These are phyloP conservation scores for Pythium utonaiense DNA, from an alignment of 352 stramenopile species.

Conservation along the genomic window DNA sequence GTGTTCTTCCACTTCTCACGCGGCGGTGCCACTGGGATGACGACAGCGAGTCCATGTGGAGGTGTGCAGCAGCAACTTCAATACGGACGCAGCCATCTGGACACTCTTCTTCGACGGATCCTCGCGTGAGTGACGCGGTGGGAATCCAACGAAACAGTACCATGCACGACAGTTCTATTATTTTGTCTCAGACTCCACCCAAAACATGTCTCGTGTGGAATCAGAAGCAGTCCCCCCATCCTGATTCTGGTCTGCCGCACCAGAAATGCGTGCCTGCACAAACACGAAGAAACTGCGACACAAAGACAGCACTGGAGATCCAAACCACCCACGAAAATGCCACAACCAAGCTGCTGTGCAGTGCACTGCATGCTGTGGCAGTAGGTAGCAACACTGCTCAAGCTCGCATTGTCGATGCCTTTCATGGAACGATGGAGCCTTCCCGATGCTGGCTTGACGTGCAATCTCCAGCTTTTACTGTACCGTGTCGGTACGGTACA, in stretches of 20 bases:
- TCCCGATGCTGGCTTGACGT: too few species aligned
- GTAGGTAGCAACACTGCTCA: too few species aligned
- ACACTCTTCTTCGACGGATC: neutral
- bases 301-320: too few species aligned
- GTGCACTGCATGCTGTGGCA: too few species aligned
- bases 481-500: too few species aligned
- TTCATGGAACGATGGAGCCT: too few species aligned
- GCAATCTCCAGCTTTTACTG: too few species aligned
- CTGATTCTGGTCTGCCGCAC: neutral
- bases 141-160: neutral
- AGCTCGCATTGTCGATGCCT: too few species aligned
- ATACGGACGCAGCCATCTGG: neutral
- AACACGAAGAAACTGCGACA: too few species aligned
- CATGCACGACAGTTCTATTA: neutral
- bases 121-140: neutral
- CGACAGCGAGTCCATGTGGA: constrained; percentile 1
- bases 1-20: neutral
- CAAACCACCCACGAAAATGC: too few species aligned
- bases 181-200: neutral
- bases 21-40: neutral
- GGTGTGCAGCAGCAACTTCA: constrained; percentile 2
- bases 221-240: neutral
- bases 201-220: constrained; percentile 1
- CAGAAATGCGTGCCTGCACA: too few species aligned
- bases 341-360: too few species aligned